phyloP scores from a whole-genome alignment of 495 filamentous ascomycete genomes.

The Daldinia childiae region DNA sequence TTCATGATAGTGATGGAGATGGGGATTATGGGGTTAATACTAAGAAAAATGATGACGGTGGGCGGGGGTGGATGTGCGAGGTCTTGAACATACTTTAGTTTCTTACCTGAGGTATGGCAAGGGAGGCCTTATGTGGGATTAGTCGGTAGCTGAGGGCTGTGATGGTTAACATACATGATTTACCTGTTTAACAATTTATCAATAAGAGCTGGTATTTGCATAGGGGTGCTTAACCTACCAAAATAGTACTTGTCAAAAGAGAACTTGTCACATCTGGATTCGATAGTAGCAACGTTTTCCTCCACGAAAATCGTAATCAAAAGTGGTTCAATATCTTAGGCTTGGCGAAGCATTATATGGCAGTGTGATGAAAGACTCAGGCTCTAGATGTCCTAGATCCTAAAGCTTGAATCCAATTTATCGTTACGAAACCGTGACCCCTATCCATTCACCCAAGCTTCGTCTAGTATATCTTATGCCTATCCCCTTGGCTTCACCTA shows the following conservation, averaged over 20 bases:
- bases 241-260: too few relatives aligned
- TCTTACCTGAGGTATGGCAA: not conserved
- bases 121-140: too few relatives aligned
- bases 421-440: not conserved
- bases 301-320: not conserved
- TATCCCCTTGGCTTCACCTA: not conserved
- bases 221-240: too few relatives aligned
- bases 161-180: too few relatives aligned
- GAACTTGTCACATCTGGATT: too few relatives aligned
- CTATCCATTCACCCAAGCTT: not conserved
- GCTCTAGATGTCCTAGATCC: not conserved
- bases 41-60: not conserved
- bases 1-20: not conserved
- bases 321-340: not conserved
- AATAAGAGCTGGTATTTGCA: too few relatives aligned
- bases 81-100: constrained; percentile 14
- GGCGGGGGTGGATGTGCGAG: constrained; percentile 23
- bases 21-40: not conserved
- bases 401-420: not conserved
- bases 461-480: too few relatives aligned
- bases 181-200: too few relatives aligned
- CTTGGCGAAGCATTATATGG: not conserved
- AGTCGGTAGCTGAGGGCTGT: too few relatives aligned
- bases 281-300: too few relatives aligned
- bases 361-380: not conserved